These are phyloP conservation scores for Mrakia hoshinonis DNA, from an alignment of 768 basidiomycete species.

Conservation along the genomic window DNA sequence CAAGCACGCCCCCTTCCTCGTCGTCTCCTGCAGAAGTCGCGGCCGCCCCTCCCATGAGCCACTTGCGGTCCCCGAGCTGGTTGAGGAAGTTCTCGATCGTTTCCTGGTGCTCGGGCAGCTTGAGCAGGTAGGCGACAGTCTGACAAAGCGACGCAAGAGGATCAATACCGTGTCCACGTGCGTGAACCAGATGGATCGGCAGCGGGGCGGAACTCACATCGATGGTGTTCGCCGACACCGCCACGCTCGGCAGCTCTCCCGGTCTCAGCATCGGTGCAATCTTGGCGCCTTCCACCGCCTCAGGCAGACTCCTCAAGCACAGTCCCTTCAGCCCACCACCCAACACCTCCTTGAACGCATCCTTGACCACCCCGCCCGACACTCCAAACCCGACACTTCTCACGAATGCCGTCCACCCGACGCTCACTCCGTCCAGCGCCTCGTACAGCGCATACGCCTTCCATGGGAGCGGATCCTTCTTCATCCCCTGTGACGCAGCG, in stretches of 20 bases:
- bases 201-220: neutral
- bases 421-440: neutral
- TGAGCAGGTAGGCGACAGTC: constrained; percentile 23
- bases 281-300: constrained; percentile 25
- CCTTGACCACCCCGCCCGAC: neutral
- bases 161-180: neutral
- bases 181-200: neutral
- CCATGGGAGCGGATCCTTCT: constrained; percentile 19
- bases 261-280: neutral
- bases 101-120: neutral
- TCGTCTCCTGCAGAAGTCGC: neutral
- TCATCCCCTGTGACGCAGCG: neutral
- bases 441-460: constrained; percentile 15
- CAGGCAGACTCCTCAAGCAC: constrained; percentile 18
- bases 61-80: constrained; percentile 27
- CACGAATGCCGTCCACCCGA: constrained; percentile 20
- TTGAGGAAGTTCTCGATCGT: constrained; percentile 15
- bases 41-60: constrained; percentile 24
- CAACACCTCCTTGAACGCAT: neutral
- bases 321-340: neutral
- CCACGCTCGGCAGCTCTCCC: constrained; percentile 5
- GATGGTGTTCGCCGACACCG: neutral
- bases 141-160: neutral
- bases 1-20: constrained; percentile 16
- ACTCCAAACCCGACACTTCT: neutral